These are phyloP conservation scores for Colletotrichum karsti DNA, from an alignment of 2,329 filamentous ascomycete genomes.

Conservation along the genomic window DNA sequence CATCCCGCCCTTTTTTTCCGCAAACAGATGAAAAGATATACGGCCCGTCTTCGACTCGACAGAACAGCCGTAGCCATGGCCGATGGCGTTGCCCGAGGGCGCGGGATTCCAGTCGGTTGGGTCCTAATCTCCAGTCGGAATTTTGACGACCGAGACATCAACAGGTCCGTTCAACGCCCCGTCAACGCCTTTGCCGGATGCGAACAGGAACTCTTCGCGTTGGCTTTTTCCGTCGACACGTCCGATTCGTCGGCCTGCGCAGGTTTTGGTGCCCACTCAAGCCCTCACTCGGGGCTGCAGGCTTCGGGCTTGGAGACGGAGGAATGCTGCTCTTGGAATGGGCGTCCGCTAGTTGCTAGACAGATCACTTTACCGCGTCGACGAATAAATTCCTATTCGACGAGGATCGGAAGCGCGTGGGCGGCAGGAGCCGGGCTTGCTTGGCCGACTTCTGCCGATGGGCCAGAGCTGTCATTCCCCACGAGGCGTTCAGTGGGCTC, in stretches of 20 bases:
- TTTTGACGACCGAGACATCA: slow-evolving; percentile 22
- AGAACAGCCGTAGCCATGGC: not conserved
- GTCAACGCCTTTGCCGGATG: slow-evolving; percentile 16
- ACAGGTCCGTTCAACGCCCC: slow-evolving; percentile 16
- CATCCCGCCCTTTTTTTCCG: not conserved
- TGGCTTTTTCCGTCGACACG: not conserved
- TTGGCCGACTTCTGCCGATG: not conserved
- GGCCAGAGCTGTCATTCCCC: slow-evolving; percentile 12
- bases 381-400: not conserved
- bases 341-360: not conserved
- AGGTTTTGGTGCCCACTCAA: not conserved
- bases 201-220: slow-evolving; percentile 3
- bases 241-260: not conserved
- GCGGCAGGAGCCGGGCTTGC: not conserved
- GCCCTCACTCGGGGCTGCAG: not conserved
- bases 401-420: not conserved
- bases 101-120: slow-evolving; percentile 5
- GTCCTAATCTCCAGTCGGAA: slow-evolving; percentile 4
- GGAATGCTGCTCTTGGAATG: slow-evolving; percentile 17
- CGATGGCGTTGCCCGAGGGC: not conserved
- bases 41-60: not conserved
- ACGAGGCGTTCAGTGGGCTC: not conserved
- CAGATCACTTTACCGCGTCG: not conserved
- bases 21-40: slow-evolving; percentile 2
- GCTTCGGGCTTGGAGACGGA: not conserved